Evolutionary conservation across 345 rosid genomes (phyloP), one percentile per base, ranked within the genome.

Genomic region (Aethionema arabicum): DNA sequence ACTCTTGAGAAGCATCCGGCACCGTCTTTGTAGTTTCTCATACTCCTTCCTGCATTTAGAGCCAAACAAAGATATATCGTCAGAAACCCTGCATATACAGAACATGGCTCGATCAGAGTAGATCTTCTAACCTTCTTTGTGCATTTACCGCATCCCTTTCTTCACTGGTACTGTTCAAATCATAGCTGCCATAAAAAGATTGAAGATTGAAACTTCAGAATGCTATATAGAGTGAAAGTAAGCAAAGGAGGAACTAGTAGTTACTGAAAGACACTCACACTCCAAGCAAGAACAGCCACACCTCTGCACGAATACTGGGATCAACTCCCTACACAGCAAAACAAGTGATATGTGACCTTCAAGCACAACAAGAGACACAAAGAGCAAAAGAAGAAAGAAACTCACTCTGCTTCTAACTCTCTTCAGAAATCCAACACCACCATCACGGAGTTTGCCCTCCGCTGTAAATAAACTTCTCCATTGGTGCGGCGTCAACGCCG

Each of bases 281-380:
- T 75, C 97, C 97, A 31, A 95, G 96, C 21, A 95, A 92, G 74
- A 90, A 95, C 4, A 96, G 89, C 99, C 99, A 95, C 56, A 90
- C 97, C 73, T 90, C 89, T 44, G 83, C 76, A 69, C 97, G 85
- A 57, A 95, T 83, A 76, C 76, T 82, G 29, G 97, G 96, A 82
- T 95, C 85, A 56, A 90, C 83, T 38, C 99, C 99, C 99, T 95
- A 54, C 66, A 77, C 3, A 69, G 44, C 33, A 15, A 32, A 49
- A 32, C 36, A 55, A 63, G 48, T 37, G 49, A 51, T 47, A 32
- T 11, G 32, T 31, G 58, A 11, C 13, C 44, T 32, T n/a, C 47
- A 65, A 16, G 33, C 67, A 54, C 42, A 27, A 10, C 52, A 11
- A 39, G 14, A 76, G 47, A 61, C 14, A 10, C 37, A 15, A 63